Conservation (phyloP, 768 basidiomycete genomes). For the Termitomyces sp. region DNA sequence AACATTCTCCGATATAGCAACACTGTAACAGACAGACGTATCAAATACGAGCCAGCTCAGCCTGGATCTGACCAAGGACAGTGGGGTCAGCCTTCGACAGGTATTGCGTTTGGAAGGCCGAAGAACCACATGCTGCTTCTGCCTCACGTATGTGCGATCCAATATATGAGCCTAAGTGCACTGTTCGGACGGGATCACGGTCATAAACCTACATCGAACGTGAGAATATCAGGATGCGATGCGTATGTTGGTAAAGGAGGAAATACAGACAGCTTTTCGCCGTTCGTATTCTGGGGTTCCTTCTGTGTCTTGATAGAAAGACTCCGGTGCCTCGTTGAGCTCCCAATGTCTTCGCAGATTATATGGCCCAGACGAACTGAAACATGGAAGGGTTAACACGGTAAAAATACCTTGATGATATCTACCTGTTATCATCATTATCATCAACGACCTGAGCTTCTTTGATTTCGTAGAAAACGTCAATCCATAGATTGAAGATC, state of each 20-base stretch:
- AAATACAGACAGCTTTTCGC: conserved; percentile 54
- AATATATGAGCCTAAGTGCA: conserved; percentile 58
- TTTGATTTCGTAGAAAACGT: conserved; percentile 83
- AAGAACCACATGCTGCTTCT: conserved; percentile 51
- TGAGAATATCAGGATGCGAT: neutral
- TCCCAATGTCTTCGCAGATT: conserved; percentile 69
- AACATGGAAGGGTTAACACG: conserved; percentile 5
- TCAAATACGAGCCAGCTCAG: conserved; percentile 33
- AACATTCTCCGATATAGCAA: neutral
- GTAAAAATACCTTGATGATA: neutral
- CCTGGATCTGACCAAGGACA: conserved; percentile 68
- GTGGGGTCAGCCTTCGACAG: conserved; percentile 65
- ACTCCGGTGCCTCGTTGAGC: conserved; percentile 46
- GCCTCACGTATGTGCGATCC: conserved; percentile 56
- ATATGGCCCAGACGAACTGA: conserved; percentile 21
- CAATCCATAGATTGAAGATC: conserved; percentile 83
- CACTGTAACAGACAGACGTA: neutral
- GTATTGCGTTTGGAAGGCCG: conserved; percentile 54
- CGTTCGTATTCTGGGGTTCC: conserved; percentile 75
- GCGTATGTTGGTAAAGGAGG: neutral
- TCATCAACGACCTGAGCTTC: conserved; percentile 47
- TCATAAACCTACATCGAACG: conserved; percentile 49
- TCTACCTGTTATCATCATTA: conserved; percentile 33
- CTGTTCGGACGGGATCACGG: conserved; percentile 65
- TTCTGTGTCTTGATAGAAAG: conserved; percentile 59